These are phyloP conservation scores for Neofusicoccum ribis DNA, from an alignment of 2,329 filamentous ascomycete species.

Conservation along the genomic window DNA sequence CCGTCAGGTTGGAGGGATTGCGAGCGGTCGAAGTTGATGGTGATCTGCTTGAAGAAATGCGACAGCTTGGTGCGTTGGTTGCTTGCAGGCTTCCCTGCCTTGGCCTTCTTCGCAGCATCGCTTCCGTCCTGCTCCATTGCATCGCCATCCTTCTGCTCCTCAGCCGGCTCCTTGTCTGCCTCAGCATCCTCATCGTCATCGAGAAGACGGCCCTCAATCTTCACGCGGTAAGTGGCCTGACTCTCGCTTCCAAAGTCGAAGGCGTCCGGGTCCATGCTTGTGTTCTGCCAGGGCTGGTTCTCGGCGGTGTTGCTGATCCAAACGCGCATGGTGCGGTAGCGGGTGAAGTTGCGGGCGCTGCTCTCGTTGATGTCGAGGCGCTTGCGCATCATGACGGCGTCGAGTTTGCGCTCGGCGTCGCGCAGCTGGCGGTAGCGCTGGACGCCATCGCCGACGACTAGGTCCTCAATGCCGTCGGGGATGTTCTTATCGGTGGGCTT, in stretches of 20 bases:
- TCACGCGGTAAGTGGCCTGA: conserved; percentile 82
- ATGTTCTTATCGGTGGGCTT: conserved; percentile 96
- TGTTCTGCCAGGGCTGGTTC: conserved; percentile 88
- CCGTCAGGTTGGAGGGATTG: conserved; percentile 66
- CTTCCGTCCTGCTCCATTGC: conserved; percentile 63
- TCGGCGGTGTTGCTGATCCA: conserved; percentile 96
- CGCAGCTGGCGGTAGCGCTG: conserved; percentile 80
- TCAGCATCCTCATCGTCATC: conserved; percentile 48
- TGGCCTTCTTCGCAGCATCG: conserved; percentile 23
- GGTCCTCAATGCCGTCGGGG: conserved; percentile 79
- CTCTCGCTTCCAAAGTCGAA: conserved; percentile 79
- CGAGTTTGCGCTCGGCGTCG: conserved; percentile 82
- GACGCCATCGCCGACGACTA: conserved; percentile 78
- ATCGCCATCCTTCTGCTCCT: conserved; percentile 46
- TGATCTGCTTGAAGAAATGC: conserved; percentile 80
- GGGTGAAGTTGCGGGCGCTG: conserved; percentile 72
- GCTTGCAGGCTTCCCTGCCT: conserved; percentile 31
- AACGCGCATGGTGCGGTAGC: conserved; percentile 81
- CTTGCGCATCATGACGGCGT: conserved; percentile 93
- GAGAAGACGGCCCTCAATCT: conserved; percentile 84
- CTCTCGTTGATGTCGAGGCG: conserved; percentile 81
- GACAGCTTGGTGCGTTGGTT: conserved; percentile 60
- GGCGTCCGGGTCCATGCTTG: conserved; percentile 66
- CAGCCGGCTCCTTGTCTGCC: conserved; percentile 25
- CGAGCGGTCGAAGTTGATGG: conserved; percentile 59